These are phyloP conservation scores for Acanthamoeba lenticulata DNA, from an alignment of 208 protist species.

Conservation along the genomic window DNA sequence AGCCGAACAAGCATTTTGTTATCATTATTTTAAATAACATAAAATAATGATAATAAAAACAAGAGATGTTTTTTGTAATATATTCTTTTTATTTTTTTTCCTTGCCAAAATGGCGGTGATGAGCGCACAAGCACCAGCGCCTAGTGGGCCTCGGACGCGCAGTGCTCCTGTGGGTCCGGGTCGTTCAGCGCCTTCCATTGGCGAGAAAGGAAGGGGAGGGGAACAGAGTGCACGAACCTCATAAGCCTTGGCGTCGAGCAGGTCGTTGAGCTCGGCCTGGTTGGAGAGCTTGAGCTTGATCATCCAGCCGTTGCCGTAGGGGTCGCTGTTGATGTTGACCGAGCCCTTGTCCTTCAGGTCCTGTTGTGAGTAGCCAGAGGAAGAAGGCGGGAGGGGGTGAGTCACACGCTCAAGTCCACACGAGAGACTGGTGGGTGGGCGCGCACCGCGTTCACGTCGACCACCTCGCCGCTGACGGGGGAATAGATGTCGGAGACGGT, in stretches of 20 bases:
- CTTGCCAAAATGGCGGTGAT: not conserved
- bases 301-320: slow-evolving; percentile 80
- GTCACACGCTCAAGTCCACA: not conserved
- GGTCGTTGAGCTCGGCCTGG: slow-evolving; percentile 68
- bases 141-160: slow-evolving; percentile 9
- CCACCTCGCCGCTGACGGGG: slow-evolving; percentile 79
- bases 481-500: slow-evolving; percentile 82
- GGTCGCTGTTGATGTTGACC: slow-evolving; percentile 70
- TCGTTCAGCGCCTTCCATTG: not conserved
- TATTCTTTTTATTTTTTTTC: too few species aligned
- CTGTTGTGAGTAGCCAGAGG: not conserved
- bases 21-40: not conserved
- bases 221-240: slow-evolving; percentile 6
- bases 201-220: not conserved
- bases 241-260: slow-evolving; percentile 58
- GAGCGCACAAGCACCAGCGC: not conserved
- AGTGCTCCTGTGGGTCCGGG: not conserved
- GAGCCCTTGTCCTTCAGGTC: slow-evolving; percentile 46
- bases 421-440: not conserved
- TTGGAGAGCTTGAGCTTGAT: slow-evolving; percentile 78
- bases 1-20: not conserved
- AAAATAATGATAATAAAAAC: too few species aligned
- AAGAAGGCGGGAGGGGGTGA: not conserved
- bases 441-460: slow-evolving; percentile 70
- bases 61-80: too few species aligned